Base-by-base conservation (phyloP, 495 filamentous ascomycete species). In the Pyrenula aspistea region DNA sequence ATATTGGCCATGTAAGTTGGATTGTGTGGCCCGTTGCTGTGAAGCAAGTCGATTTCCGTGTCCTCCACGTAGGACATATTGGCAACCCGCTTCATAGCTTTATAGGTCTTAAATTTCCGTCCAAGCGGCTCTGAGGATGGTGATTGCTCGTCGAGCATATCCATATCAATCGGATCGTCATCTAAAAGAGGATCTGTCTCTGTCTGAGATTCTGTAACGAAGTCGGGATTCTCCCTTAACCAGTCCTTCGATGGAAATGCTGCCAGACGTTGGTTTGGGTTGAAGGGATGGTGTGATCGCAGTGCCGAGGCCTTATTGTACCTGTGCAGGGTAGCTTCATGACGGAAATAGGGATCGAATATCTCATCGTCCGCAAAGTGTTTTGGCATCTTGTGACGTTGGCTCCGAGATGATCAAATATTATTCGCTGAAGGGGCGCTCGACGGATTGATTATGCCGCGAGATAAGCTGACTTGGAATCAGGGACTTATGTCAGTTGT, bases 201-300 rank as follows among this genome's bases (percentile, higher is more conserved):
- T 54, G 11, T n/a, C n/a, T 8, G 22, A 2, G 20, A 54, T 22
- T 24, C 24, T 12, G 3, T 12, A 22, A 54, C 48, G 55, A 1
- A 24, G 15, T 25, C 23, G 10, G 22, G 36, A n/a, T 49, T 10
- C 21, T 42, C 12, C 25, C 25, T 31, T 24, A 56, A 47, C 31
- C 53, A 56, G 22, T 67, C 61, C 12, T 76, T 54, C 21, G 65
- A 75, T 23, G 75, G 73, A 54, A 77, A 78, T 0, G 68, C 71
- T 15, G 73, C 73, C 48, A 71, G 70, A 24, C 68, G 68, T 2
- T 71, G 60, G 56, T 69, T 63, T 1, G 76, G 74, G 57, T 77
- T 60, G 49, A 67, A 77, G 49, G 31, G 42, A 10, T 23, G 56
- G 2, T 19, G 22, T 25, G 61, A 15, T 51, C 19, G 55, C n/a